Base-by-base conservation (phyloP, 75 land plant genomes). In the Ceratopteris richardii region DNA sequence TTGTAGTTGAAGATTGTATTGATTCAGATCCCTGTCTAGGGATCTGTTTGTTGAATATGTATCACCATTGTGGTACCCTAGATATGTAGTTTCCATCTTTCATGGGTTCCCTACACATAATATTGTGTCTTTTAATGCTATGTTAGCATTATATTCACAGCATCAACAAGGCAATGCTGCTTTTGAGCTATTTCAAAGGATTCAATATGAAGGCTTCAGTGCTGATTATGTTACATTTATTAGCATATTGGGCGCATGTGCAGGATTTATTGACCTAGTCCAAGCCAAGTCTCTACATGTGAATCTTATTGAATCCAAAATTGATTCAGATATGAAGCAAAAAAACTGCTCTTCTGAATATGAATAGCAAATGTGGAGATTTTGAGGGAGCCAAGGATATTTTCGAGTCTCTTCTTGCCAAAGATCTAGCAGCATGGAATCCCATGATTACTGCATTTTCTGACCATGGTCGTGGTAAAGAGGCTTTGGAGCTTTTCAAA, bases 311-410 rank as follows among this genome's bases (percentile, higher is more conserved):
- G 72, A 60, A 60, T 26, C 24, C 20, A 71, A 71, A 30, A 41
- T 52, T 67, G 67, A 31, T 36, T 55, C 63, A 11, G 55, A 63
- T 59, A 12, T 59, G 16, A 19, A 5, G 37, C 46, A 69, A 77
- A 5, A 63, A 52, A 27, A 78, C 64, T 44, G 66, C 69, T 11
- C 61, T 78, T 54, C 30, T 78, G 11, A 63, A 67, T 2, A 61
- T 70, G 77, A 73, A 78, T 69, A 62, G 67, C 47, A 78, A 51
- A 65, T 73, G 77, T 59, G 81, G 77, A 7, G 23, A 10, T 10
- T 31, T 77, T 13, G 33, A 48, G 16, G 66, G 67, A 31, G 33
- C 80, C 10, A 56, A 57, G 1, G 25, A 24, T 24, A 69, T 67
- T 18, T 72, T 72, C 42, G 56, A 54, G 3, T 47, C 29, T 4